Base-by-base conservation (phyloP, 805 yeast species). In the Alloascoidea hylecoeti region DNA sequence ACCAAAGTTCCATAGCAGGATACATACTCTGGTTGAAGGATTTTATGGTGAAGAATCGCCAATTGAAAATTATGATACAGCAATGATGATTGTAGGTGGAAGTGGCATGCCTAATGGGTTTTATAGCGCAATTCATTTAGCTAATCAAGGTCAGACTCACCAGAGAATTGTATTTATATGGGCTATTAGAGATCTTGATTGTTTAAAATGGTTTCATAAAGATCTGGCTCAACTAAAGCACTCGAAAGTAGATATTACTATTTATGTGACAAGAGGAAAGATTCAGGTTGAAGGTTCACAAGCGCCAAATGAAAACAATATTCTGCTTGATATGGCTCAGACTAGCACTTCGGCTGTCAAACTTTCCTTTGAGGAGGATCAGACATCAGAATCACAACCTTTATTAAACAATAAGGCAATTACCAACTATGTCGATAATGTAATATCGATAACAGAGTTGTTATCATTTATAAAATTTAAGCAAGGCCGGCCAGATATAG, bases 51-150 rank as follows among this genome's bases (percentile, higher is more conserved):
- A 62, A 32, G 44, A 66, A 2, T 50, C 70, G 3, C 69, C 76
- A 2, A 56, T 72, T 13, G 56, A 60, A 17, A 56, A 60, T 34
- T 78, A 67, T 46, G 69, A 72, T 37, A 66, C 69, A 40, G 68
- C 76, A 4, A 62, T 78, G 4, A 64, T 77, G 35, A 43, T 80
- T 16, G 79, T 86, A 4, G 88, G 85, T 36, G 89, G 92, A 18
- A 74, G 73, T 39, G 92, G 92, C 38, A 61, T 81, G 4, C 61
- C 63, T 1, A 61, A 60, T 9, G 39, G 50, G 16, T 56, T 48
- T 36, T 38, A 53, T 15, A 53, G 54, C 34, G 60, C 45, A 4
- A 37, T 39, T n/a, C 41, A 44, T 17, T 16, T 42, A 3, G 15
- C 15, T 38, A 18, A 33, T 13, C 13, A 23, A 9, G 30, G 30